Evolutionary conservation across 805 yeast species (phyloP).

Genomic region (Ogataea minuta): DNA sequence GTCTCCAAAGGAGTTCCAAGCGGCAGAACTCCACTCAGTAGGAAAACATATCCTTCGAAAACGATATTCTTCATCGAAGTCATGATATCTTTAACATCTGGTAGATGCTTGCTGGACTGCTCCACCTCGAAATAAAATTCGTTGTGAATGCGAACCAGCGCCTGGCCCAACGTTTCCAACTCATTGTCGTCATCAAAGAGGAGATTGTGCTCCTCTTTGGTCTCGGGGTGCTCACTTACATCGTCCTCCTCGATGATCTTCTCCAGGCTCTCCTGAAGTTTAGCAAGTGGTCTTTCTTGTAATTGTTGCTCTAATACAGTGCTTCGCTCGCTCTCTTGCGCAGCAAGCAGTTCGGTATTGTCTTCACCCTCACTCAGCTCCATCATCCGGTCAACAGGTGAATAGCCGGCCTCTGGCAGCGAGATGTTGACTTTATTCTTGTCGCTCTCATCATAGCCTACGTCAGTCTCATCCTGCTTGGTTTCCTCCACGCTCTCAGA

Average conservation of each 20-base stretch:
- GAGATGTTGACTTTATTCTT: conserved; percentile 21
- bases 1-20: conserved; percentile 66
- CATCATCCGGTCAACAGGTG: conserved; percentile 49
- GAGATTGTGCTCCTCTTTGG: conserved; percentile 43
- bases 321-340: conserved; percentile 61
- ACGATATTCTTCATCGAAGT: conserved; percentile 72
- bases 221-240: conserved; percentile 20
- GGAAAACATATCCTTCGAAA: conserved; percentile 63
- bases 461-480: conserved; percentile 17
- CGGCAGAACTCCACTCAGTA: conserved; percentile 90
- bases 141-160: conserved; percentile 61
- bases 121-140: conserved; percentile 58
- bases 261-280: conserved; percentile 72
- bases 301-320: conserved; percentile 77
- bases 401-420: conserved; percentile 29
- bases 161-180: conserved; percentile 57
- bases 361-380: conserved; percentile 52
- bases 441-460: conserved; percentile 23
- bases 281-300: conserved; percentile 80
- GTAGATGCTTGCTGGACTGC: conserved; percentile 31
- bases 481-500: background rate
- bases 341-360: conserved; percentile 46
- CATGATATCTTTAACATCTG: conserved; percentile 68
- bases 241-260: conserved; percentile 39
- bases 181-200: conserved; percentile 82